These are phyloP conservation scores for Neurospora discreta DNA, from an alignment of 495 filamentous ascomycete genomes.

Conservation along the genomic window DNA sequence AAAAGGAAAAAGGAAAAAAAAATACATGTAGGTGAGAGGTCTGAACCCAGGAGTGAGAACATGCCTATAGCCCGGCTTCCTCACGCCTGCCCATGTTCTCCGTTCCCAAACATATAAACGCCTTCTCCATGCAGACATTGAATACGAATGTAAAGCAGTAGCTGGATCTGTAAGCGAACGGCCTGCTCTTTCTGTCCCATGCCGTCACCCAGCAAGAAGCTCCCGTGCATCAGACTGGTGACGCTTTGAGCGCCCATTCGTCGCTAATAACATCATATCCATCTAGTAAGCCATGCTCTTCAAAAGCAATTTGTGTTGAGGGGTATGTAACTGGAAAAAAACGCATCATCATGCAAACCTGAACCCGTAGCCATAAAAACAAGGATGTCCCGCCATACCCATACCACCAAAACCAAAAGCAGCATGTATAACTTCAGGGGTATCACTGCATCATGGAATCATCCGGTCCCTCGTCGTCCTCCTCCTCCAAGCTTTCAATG, in stretches of 20 bases:
- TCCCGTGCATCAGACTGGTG: background rate
- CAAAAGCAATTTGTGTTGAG: background rate
- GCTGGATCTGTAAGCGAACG: background rate
- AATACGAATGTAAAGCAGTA: slow-evolving; percentile 5
- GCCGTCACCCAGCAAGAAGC: background rate
- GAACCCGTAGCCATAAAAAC: background rate
- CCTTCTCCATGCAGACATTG: slow-evolving; percentile 18
- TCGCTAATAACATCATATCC: background rate
- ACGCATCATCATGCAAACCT: background rate
- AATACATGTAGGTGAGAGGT: background rate
- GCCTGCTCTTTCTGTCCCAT: background rate
- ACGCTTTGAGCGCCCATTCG: background rate
- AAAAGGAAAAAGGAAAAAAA: too few species aligned
- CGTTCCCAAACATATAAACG: slow-evolving; percentile 12
- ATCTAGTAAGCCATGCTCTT: background rate
- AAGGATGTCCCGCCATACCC: background rate
- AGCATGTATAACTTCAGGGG: slow-evolving; percentile 13
- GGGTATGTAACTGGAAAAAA: background rate
- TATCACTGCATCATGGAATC: slow-evolving; percentile 43
- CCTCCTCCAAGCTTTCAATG: slow-evolving; percentile 82
- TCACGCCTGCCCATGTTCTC: background rate
- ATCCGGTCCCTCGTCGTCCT: slow-evolving; percentile 74
- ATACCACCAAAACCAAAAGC: background rate
- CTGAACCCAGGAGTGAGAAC: background rate
- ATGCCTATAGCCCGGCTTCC: slow-evolving; percentile 1